A percentile compares a stretch with the other conserved stretches of the same genome.
These are phyloP conservation scores for Aspergillus vadensis DNA, from an alignment of 2,329 filamentous ascomycete genomes.

Conservation along the genomic window DNA sequence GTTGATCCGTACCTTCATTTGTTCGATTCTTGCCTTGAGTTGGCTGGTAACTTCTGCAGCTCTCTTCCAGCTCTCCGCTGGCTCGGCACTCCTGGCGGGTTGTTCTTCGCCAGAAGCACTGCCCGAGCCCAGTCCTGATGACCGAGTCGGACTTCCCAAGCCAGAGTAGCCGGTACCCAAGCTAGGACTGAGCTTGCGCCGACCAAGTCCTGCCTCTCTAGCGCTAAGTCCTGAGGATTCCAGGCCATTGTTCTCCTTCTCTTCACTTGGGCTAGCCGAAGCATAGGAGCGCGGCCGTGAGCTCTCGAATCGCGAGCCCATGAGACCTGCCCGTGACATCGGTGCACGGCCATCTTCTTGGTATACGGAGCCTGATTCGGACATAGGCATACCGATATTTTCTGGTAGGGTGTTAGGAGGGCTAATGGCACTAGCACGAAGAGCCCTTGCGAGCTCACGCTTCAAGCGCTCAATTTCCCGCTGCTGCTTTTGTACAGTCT, in stretches of 20 bases:
- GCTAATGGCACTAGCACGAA: conserved; percentile 44
- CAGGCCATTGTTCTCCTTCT: conserved; percentile 68
- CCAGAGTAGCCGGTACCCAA: conserved; percentile 39
- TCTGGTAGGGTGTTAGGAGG: conserved; percentile 44
- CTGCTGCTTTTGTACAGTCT: conserved; percentile 78
- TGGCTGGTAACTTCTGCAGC: conserved; percentile 98
- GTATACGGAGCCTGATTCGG: conserved; percentile 53
- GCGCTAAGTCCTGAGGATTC: conserved; percentile 39
- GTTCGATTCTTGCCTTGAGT: conserved; percentile 93
- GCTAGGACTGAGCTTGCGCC: conserved; percentile 49
- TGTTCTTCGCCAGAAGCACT: conserved; percentile 41
- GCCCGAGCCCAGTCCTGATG: conserved; percentile 36
- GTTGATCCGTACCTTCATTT: conserved; percentile 73
- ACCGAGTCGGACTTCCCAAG: conserved; percentile 42
- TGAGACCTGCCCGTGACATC: conserved; percentile 35
- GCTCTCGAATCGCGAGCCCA: conserved; percentile 44
- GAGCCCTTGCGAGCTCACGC: conserved; percentile 67
- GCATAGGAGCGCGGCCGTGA: conserved; percentile 44
- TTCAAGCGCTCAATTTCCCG: conserved; percentile 92
- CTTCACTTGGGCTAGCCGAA: conserved; percentile 64
- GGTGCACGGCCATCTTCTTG: conserved; percentile 39
- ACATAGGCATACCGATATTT: conserved; percentile 55
- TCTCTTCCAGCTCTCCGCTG: conserved; percentile 91
- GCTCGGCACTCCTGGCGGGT: conserved; percentile 48
- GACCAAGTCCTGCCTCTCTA: conserved; percentile 36